Evolutionary conservation across 2,329 filamentous ascomycete species (phyloP).

Genomic region (Aspergillus amoenus): DNA sequence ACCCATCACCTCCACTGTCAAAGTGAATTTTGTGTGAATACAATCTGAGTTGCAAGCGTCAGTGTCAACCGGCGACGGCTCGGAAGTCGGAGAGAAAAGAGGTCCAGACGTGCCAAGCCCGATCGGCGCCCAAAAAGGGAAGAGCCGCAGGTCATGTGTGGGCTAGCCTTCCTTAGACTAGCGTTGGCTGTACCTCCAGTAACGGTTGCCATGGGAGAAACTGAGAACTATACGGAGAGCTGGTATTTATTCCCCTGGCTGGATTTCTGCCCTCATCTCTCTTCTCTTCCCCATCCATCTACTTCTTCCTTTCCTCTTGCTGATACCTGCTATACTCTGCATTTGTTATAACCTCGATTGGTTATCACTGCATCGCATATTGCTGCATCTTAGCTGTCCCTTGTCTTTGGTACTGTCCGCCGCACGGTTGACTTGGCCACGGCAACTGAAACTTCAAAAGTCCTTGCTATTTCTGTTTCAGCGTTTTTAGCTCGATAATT

Average conservation of each 20-base stretch:
- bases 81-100: background rate
- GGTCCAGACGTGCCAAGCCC: slow-evolving; percentile 15
- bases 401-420: slow-evolving; percentile 13
- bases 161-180: slow-evolving; percentile 45
- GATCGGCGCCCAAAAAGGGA: slow-evolving; percentile 51
- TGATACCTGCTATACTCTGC: slow-evolving; percentile 29
- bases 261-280: slow-evolving; percentile 19
- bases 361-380: slow-evolving; percentile 25
- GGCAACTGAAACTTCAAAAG: slow-evolving; percentile 23
- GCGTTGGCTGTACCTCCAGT: slow-evolving; percentile 31
- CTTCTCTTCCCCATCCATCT: slow-evolving; percentile 16
- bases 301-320: slow-evolving; percentile 9
- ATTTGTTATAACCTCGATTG: slow-evolving; percentile 29
- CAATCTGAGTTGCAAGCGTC: background rate
- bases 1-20: background rate
- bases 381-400: slow-evolving; percentile 16
- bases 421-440: slow-evolving; percentile 8
- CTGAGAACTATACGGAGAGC: slow-evolving; percentile 20
- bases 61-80: background rate
- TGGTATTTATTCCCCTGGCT: slow-evolving; percentile 40
- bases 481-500: slow-evolving; percentile 6
- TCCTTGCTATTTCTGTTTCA: slow-evolving; percentile 14
- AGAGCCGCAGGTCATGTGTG: slow-evolving; percentile 42
- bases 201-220: slow-evolving; percentile 44
- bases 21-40: background rate